These are phyloP conservation scores for Eudorina sp. DNA, from an alignment of 139 green algal species.

Conservation along the genomic window DNA sequence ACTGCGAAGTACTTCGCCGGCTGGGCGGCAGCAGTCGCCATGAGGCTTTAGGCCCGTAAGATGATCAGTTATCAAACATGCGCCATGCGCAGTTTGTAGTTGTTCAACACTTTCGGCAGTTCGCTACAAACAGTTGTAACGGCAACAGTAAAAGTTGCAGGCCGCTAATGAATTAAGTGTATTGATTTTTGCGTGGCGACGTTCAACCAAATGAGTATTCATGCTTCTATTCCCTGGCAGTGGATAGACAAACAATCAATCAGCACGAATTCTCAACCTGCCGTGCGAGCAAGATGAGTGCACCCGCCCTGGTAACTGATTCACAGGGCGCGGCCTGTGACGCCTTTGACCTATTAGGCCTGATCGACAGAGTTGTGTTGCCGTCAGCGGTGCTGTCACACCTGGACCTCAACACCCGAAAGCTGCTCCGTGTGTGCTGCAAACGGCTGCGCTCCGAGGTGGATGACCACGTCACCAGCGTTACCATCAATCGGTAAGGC, in stretches of 20 bases:
- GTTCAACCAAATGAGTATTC: too few species aligned
- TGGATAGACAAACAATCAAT: background rate
- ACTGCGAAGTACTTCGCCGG: constrained; percentile 70
- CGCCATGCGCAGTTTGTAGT: background rate
- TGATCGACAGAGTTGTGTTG: constrained; percentile 10
- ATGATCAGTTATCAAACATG: background rate
- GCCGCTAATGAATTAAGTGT: background rate
- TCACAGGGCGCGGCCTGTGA: background rate
- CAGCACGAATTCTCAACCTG: too few species aligned
- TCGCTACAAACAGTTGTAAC: background rate
- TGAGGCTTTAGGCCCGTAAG: background rate
- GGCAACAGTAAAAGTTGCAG: background rate
- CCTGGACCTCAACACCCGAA: background rate
- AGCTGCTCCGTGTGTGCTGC: constrained; percentile 14
- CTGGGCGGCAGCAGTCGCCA: background rate
- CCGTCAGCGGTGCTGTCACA: background rate
- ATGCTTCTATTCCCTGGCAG: background rate
- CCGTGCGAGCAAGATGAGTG: too few species aligned
- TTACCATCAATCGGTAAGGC: constrained; percentile 22
- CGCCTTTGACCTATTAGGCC: background rate
- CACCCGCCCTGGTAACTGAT: too few species aligned
- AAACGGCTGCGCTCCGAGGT: constrained; percentile 14
- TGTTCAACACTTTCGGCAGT: background rate
- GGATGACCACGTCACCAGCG: background rate
- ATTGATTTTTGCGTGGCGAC: too few species aligned